phyloP scores from a whole-genome alignment of 1,284 basidiomycete species.

The Coniophora puteana region DNA sequence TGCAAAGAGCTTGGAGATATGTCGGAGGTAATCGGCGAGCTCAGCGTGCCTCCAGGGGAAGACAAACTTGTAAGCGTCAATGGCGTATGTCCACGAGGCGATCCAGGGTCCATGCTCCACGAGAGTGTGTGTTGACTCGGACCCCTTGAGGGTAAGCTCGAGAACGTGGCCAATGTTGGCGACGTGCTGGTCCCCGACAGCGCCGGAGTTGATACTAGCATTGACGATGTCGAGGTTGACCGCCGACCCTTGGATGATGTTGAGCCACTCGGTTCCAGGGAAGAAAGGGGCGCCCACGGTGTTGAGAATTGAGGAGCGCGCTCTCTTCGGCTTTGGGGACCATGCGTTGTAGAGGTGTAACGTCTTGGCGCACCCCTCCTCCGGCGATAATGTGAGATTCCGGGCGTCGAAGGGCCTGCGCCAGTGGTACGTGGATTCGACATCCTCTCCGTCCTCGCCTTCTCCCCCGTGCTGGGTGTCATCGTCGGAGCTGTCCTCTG shows the following conservation, averaged over 20 bases:
- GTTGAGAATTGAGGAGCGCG: too few relatives aligned
- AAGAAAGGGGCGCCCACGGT: background rate
- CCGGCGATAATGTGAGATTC: too few relatives aligned
- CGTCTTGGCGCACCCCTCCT: too few relatives aligned
- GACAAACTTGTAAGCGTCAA: conserved; percentile 17
- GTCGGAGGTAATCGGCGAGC: conserved; percentile 19
- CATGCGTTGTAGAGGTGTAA: too few relatives aligned
- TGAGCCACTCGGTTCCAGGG: conserved; percentile 5
- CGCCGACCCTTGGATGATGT: conserved; percentile 4
- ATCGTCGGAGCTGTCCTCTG: too few relatives aligned
- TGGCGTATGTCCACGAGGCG: conserved; percentile 17
- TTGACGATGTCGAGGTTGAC: conserved; percentile 11
- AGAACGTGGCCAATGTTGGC: conserved; percentile 9
- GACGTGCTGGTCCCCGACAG: conserved; percentile 2
- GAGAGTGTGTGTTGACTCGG: conserved; percentile 16
- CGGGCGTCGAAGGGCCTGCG: too few relatives aligned
- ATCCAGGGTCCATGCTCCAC: conserved; percentile 23
- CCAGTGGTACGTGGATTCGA: too few relatives aligned
- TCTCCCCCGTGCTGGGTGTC: too few relatives aligned
- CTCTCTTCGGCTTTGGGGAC: too few relatives aligned
- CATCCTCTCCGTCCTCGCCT: too few relatives aligned
- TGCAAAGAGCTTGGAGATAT: conserved; percentile 23
- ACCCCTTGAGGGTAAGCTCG: conserved; percentile 13
- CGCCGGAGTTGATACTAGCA: conserved; percentile 2
- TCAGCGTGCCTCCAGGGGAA: conserved; percentile 26